Percentiles rank a stretch among this genome's conserved stretches.
Evolutionary conservation across 1,284 basidiomycete genomes (phyloP).

Genomic region (Trichosporon faecale): DNA sequence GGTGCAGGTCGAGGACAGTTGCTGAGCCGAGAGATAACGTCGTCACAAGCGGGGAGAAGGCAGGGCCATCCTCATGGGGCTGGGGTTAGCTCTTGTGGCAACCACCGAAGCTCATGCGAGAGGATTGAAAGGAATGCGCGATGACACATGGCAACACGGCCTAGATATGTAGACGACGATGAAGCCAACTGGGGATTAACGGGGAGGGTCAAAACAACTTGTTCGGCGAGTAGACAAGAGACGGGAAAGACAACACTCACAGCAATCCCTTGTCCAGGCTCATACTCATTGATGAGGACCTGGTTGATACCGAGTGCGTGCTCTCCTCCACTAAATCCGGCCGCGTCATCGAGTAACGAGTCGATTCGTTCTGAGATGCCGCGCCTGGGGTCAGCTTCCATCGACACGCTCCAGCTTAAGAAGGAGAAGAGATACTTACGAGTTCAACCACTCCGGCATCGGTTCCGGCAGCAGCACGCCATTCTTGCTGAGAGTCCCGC

Average conservation of each 20-base stretch:
- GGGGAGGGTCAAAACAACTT: no score
- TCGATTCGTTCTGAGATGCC: slow-evolving; percentile 67
- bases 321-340: slow-evolving; percentile 38
- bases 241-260: slow-evolving; percentile 58
- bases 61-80: slow-evolving; percentile 90
- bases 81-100: slow-evolving; percentile 52
- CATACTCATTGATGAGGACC: slow-evolving; percentile 84
- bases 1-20: slow-evolving; percentile 78
- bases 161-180: no score
- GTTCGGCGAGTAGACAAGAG: no score
- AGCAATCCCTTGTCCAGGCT: slow-evolving; percentile 86
- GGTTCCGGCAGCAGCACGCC: slow-evolving; percentile 46
- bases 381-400: slow-evolving; percentile 58
- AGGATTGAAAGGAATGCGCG: no score
- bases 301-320: slow-evolving; percentile 67
- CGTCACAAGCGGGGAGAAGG: slow-evolving; percentile 82
- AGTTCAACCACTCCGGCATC: slow-evolving; percentile 41
- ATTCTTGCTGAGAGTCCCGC: slow-evolving; percentile 46
- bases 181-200: no score
- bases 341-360: slow-evolving; percentile 30
- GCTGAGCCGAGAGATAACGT: slow-evolving; percentile 84
- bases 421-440: slow-evolving; percentile 32
- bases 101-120: no score
- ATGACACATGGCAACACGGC: no score
- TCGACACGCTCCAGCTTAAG: slow-evolving; percentile 29